These are phyloP conservation scores for Termitomyces sp. DNA, from an alignment of 768 basidiomycete species.

Conservation along the genomic window DNA sequence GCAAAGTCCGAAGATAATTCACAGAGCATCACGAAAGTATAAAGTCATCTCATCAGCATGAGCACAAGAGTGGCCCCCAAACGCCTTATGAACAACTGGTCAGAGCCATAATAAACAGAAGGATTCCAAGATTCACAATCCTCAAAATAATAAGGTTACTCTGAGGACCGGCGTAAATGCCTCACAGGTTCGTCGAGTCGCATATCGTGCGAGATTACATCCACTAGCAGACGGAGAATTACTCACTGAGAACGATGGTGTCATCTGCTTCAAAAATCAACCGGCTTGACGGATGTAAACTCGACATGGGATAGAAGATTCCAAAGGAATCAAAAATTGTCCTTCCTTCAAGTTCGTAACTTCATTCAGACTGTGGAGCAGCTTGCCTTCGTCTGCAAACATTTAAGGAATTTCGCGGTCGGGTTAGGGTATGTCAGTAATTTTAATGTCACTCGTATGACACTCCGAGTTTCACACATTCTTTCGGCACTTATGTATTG, in stretches of 20 bases:
- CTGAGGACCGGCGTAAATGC: neutral
- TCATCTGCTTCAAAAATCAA: neutral
- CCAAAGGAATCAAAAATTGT: neutral
- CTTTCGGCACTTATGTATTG: constrained; percentile 6
- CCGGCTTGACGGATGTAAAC: neutral
- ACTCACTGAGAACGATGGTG: neutral
- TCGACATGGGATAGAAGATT: neutral
- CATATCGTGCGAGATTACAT: neutral
- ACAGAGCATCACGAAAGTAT: neutral
- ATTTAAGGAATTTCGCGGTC: neutral
- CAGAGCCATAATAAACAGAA: neutral
- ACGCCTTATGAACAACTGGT: neutral
- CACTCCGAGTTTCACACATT: neutral
- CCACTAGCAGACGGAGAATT: neutral
- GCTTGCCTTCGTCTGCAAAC: neutral
- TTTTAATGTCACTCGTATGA: too few species aligned
- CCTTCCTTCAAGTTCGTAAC: neutral
- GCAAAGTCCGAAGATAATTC: neutral
- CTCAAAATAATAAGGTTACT: neutral
- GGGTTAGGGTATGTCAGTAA: too few species aligned
- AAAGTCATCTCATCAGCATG: neutral
- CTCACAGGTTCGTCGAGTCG: neutral
- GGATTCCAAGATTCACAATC: neutral
- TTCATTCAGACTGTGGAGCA: neutral
- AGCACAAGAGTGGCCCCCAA: neutral